Evolutionary conservation across 2,329 filamentous ascomycete genomes (phyloP).

Genomic region (Remersonia thermophila): DNA sequence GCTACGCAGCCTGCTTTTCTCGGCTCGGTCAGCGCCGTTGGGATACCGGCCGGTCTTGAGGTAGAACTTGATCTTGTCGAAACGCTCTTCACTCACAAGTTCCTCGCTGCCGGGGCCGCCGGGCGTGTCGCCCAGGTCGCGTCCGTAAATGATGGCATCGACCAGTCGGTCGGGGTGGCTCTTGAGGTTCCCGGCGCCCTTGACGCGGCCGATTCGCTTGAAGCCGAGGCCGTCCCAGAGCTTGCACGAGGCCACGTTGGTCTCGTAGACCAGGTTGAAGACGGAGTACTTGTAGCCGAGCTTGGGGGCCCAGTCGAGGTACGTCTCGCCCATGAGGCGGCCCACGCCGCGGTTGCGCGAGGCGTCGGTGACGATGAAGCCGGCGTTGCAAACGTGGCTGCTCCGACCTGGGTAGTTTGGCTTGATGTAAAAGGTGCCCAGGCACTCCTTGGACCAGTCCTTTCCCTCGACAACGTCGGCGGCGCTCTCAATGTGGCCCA

Average conservation of each 20-base stretch:
- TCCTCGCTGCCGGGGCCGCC: slow-evolving; percentile 56
- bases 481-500: slow-evolving; percentile 57
- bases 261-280: slow-evolving; percentile 91
- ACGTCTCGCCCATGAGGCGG: slow-evolving; percentile 62
- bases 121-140: slow-evolving; percentile 37
- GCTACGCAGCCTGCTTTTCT: slow-evolving; percentile 87
- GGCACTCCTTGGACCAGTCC: slow-evolving; percentile 70
- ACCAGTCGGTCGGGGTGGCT: slow-evolving; percentile 57
- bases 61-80: slow-evolving; percentile 98
- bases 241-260: slow-evolving; percentile 76
- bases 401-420: slow-evolving; percentile 86
- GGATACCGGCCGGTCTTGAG: slow-evolving; percentile 91
- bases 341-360: slow-evolving; percentile 63
- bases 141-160: slow-evolving; percentile 69
- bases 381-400: slow-evolving; percentile 82
- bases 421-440: slow-evolving; percentile 90
- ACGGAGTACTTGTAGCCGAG: slow-evolving; percentile 84
- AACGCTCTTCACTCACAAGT: slow-evolving; percentile 85
- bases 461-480: slow-evolving; percentile 45
- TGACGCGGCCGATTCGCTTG: slow-evolving; percentile 79
- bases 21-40: slow-evolving; percentile 80
- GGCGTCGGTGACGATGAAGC: slow-evolving; percentile 62
- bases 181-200: slow-evolving; percentile 56
- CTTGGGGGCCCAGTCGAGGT: slow-evolving; percentile 67
- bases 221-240: slow-evolving; percentile 91